A percentile compares a stretch with the other conserved stretches of the same genome.
These are phyloP conservation scores for Sequoia sempervirens DNA, from an alignment of 75 land plant genomes.

Conservation along the genomic window DNA sequence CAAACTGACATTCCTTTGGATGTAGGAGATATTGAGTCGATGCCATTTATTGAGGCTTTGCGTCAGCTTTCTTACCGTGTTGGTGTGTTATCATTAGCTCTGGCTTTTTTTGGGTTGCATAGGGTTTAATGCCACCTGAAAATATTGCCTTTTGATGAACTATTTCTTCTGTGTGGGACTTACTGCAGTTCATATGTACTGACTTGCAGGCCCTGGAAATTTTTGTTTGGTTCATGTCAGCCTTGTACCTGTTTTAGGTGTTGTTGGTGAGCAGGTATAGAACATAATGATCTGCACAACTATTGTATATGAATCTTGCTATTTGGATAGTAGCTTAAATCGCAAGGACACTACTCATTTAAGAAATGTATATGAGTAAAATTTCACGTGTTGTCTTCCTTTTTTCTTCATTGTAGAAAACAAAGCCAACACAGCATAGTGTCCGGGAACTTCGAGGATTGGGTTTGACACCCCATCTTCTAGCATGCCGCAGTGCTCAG, in stretches of 20 bases:
- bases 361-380: background rate
- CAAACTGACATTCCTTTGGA: slow-evolving; percentile 6
- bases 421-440: slow-evolving; percentile 98
- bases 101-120: background rate
- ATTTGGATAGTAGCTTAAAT: background rate
- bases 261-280: slow-evolving; percentile 92
- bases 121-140: background rate
- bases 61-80: slow-evolving; percentile 92
- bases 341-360: background rate
- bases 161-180: background rate
- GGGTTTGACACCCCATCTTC: slow-evolving; percentile 81
- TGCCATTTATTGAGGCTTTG: slow-evolving; percentile 92
- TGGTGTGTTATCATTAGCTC: slow-evolving; percentile 32
- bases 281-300: background rate
- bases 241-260: slow-evolving; percentile 87
- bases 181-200: background rate
- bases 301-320: background rate
- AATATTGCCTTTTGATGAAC: background rate
- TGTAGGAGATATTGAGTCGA: slow-evolving; percentile 96
- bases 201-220: slow-evolving; percentile 64
- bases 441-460: slow-evolving; percentile 77
- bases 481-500: slow-evolving; percentile 85
- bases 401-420: slow-evolving; percentile 52
- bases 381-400: background rate
- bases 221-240: slow-evolving; percentile 96